Evolutionary conservation across 208 protist genomes (phyloP).

Genomic region (Wallacemonas sp.): DNA sequence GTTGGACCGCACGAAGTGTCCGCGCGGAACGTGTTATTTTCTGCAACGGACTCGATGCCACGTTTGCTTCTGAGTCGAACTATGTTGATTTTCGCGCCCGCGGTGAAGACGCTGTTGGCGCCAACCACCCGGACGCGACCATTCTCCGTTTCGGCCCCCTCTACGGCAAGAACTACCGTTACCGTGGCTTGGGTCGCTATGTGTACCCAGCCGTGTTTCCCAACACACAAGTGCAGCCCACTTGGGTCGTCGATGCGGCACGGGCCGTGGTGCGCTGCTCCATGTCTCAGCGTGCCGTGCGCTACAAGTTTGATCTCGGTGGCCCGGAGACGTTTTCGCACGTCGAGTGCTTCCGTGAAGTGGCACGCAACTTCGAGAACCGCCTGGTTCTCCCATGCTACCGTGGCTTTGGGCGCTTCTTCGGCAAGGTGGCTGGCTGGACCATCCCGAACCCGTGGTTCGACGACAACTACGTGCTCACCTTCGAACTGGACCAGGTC

Average conservation of each 20-base stretch:
- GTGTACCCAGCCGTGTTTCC: conserved; percentile 90
- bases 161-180: conserved; percentile 89
- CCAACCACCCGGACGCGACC: conserved; percentile 89
- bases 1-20: conserved; percentile 89
- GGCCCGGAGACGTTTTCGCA: conserved; percentile 87
- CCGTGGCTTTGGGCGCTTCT: conserved; percentile 81
- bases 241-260: conserved; percentile 91
- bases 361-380: conserved; percentile 64
- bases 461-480: conserved; percentile 90
- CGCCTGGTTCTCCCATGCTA: conserved; percentile 85
- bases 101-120: conserved; percentile 86
- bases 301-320: conserved; percentile 92
- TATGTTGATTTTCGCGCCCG: conserved; percentile 90
- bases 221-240: conserved; percentile 88
- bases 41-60: conserved; percentile 91
- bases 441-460: conserved; percentile 89
- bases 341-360: conserved; percentile 81
- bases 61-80: conserved; percentile 91
- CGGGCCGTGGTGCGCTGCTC: conserved; percentile 82
- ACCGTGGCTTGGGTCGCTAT: conserved; percentile 87
- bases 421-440: conserved; percentile 82
- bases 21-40: conserved; percentile 90
- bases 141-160: conserved; percentile 90
- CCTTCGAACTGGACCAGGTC: conserved; percentile 91
- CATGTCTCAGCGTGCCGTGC: conserved; percentile 80